These are phyloP conservation scores for Spizellomyces sp. DNA, from an alignment of 192 early-diverging fungal genomes.

Conservation along the genomic window DNA sequence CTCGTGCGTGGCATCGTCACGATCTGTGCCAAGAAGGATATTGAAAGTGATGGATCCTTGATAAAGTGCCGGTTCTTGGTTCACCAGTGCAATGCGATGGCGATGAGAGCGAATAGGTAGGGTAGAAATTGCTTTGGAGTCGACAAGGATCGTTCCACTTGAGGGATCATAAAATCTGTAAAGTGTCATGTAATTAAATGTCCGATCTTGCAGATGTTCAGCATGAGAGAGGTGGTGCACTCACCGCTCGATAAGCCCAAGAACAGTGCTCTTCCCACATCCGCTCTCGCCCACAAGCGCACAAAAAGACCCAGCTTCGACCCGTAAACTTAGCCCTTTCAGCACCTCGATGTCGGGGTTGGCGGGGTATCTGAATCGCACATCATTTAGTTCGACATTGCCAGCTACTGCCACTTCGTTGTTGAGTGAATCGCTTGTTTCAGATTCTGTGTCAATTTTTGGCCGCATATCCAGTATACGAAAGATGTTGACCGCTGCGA, in stretches of 20 bases:
- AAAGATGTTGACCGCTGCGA: slow-evolving; percentile 72
- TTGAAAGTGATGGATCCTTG: slow-evolving; percentile 85
- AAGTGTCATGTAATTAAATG: neutral
- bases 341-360: slow-evolving; percentile 61
- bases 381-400: slow-evolving; percentile 26
- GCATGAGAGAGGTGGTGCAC: no score
- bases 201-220: no score
- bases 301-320: slow-evolving; percentile 80
- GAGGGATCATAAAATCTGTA: slow-evolving; percentile 70
- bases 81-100: slow-evolving; percentile 76
- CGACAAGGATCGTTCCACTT: slow-evolving; percentile 10
- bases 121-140: slow-evolving; percentile 45
- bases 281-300: slow-evolving; percentile 88
- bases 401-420: neutral
- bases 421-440: neutral
- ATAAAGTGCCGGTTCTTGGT: slow-evolving; percentile 90
- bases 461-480: slow-evolving; percentile 62
- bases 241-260: slow-evolving; percentile 55
- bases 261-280: slow-evolving; percentile 69
- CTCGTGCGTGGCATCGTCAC: slow-evolving; percentile 56
- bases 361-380: slow-evolving; percentile 69
- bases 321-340: slow-evolving; percentile 53
- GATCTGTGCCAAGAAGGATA: slow-evolving; percentile 57
- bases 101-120: slow-evolving; percentile 74
- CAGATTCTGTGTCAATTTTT: neutral